Evolutionary conservation across 2,329 filamentous ascomycete species (phyloP), one percentile per base, ranked within the genome.

Genomic region (Grosmannia penicillata): DNA sequence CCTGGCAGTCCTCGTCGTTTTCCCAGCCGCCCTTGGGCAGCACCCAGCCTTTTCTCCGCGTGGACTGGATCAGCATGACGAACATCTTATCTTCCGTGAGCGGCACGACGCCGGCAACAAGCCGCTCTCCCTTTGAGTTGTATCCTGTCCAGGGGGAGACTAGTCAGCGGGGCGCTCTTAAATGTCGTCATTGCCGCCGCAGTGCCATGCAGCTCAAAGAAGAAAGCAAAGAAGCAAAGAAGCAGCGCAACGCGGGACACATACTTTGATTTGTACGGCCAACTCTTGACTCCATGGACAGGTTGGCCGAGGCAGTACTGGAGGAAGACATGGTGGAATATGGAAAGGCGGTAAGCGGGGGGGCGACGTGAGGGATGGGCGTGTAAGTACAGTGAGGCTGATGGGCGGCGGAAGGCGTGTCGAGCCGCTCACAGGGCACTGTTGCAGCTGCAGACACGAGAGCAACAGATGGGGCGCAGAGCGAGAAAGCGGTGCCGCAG

Each of bases 11-110:
- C 62, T 98, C 91, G 59, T 98, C 91, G 25, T 77, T 80, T 60
- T 98, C 91, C 87, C 91, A 98, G 43, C 91, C 91, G 54, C 91
- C 91, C 59, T 98, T 98, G 43, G 91, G 91, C 42, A 98, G 70
- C 31, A 98, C 91, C 91, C 91, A 98, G 51, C 83, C 84, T 57
- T 84, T 84, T 51, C 86, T 79, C 47, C 84, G 75, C 37, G 83
- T 89, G 39, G 86, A 94, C 64, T 95, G 86, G 51, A 96, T 94
- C 49, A 98, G 70, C 49, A 98, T 71, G 44, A 98, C 89, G 58
- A 82, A 80, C 51, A 77, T 78, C 58, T 84, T 89, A 63, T 94
- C 87, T 51, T 71, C 61, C 39, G 84, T 91, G 47, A 96, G 68
- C 47, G 91, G 85, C 34, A 98, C 91, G 42, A 96, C 78, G 50